Conservation (phyloP, 768 basidiomycete species). For the Omphalotus guepiniiformis region DNA sequence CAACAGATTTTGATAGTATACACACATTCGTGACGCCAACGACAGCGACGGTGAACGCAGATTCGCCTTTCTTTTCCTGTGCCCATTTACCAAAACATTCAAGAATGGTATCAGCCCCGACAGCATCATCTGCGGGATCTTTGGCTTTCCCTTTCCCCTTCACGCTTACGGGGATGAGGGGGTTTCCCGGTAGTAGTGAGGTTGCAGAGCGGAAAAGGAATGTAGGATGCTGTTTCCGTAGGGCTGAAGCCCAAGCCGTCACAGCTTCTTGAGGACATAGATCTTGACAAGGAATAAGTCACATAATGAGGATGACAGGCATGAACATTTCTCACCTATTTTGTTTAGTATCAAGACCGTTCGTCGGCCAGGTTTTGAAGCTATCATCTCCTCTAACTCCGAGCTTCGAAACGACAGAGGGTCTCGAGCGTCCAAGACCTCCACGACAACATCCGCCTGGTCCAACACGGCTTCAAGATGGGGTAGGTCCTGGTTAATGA, state of each 20-base stretch:
- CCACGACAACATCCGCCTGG: conserved; percentile 70
- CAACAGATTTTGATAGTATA: no score
- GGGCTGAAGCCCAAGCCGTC: conserved; percentile 57
- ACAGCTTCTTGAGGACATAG: conserved; percentile 75
- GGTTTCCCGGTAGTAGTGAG: conserved; percentile 50
- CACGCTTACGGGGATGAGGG: conserved; percentile 21
- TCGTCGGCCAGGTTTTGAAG: conserved; percentile 37
- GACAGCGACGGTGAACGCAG: conserved; percentile 65
- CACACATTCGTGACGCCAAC: conserved; percentile 82
- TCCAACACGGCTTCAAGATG: conserved; percentile 66
- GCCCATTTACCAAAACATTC: conserved; percentile 44
- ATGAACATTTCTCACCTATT: conserved; percentile 50
- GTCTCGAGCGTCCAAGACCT: conserved; percentile 84
- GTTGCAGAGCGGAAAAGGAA: conserved; percentile 72
- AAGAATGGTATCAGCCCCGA: conserved; percentile 54
- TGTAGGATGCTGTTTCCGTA: conserved; percentile 59
- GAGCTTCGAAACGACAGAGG: conserved; percentile 67
- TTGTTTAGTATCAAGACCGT: conserved; percentile 79
- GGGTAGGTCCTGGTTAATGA: conserved; percentile 61
- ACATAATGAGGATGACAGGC: not conserved
- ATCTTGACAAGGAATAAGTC: conserved; percentile 41
- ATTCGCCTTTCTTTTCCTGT: conserved; percentile 39
- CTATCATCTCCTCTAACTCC: conserved; percentile 53
- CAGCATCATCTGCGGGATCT: conserved; percentile 45
- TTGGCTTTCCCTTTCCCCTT: conserved; percentile 46